Evolutionary conservation across 345 rosid genomes (phyloP).

Genomic region (Moringa oleifera): DNA sequence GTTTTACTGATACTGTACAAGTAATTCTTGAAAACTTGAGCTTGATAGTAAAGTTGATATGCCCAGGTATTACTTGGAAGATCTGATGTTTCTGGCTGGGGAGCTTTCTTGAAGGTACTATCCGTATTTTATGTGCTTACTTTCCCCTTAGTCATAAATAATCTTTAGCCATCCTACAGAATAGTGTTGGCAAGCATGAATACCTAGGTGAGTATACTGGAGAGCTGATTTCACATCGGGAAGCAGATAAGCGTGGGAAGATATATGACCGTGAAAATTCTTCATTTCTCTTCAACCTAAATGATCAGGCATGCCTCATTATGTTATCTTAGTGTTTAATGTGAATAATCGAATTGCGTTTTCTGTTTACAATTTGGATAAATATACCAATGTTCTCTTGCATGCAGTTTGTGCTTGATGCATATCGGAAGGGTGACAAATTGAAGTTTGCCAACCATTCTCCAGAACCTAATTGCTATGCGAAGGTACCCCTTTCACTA

Average conservation of each 20-base stretch:
- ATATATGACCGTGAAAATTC: slow-evolving; percentile 98
- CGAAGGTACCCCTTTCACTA: slow-evolving; percentile 52
- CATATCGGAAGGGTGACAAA: slow-evolving; percentile 96
- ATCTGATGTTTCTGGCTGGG: slow-evolving; percentile 99
- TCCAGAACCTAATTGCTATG: slow-evolving; percentile 97
- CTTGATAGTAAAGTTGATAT: background rate
- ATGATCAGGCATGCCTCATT: slow-evolving; percentile 72
- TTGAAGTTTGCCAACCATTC: slow-evolving; percentile 95
- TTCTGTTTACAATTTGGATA: background rate
- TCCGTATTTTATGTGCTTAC: background rate
- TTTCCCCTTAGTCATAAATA: slow-evolving; percentile 4
- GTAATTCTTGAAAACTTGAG: background rate
- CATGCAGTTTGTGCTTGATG: slow-evolving; percentile 95
- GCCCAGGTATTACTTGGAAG: slow-evolving; percentile 92
- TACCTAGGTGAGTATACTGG: slow-evolving; percentile 99
- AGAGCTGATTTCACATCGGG: slow-evolving; percentile 94
- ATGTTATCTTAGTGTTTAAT: background rate
- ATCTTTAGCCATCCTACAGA: slow-evolving; percentile 39
- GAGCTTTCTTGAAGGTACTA: slow-evolving; percentile 95
- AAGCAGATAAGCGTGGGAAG: slow-evolving; percentile 99
- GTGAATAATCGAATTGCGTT: background rate
- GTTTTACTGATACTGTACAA: background rate
- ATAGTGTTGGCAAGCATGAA: slow-evolving; percentile 90
- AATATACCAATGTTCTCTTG: slow-evolving; percentile 9
- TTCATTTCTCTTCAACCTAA: slow-evolving; percentile 93